Conservation (phyloP, 2,329 filamentous ascomycete species). For the Hypoxylon sp. region DNA sequence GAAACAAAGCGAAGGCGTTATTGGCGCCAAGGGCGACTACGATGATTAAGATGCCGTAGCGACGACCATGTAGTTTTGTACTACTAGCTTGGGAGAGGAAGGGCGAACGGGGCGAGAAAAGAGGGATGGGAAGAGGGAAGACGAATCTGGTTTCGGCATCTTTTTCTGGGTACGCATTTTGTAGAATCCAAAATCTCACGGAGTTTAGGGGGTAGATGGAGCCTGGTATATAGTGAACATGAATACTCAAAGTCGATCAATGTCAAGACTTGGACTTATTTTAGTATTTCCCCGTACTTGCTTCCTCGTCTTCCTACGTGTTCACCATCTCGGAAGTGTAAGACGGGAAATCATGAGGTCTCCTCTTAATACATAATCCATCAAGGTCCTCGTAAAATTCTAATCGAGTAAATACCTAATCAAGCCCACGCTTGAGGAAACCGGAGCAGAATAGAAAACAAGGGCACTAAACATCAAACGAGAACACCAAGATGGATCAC, state of each 20-base stretch:
- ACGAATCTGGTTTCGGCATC: conserved; percentile 19
- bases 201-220: conserved; percentile 17
- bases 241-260: conserved; percentile 12
- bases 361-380: neutral
- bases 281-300: neutral
- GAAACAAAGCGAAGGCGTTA: conserved; percentile 63
- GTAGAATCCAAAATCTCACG: conserved; percentile 17
- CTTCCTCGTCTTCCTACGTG: neutral
- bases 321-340: neutral
- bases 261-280: conserved; percentile 2
- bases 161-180: conserved; percentile 22
- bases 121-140: conserved; percentile 1
- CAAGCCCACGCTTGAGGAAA: neutral
- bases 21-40: conserved; percentile 63
- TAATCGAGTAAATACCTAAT: neutral
- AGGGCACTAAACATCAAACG: neutral
- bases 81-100: conserved; percentile 5
- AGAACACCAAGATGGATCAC: neutral
- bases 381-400: neutral
- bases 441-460: neutral
- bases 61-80: conserved; percentile 17
- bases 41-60: conserved; percentile 48
- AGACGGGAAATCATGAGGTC: neutral
- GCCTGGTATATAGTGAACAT: conserved; percentile 24
- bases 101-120: neutral